Evolutionary conservation across 202 grass and related monocot genomes (phyloP).

Genomic region (Sporobolus alterniflorus): DNA sequence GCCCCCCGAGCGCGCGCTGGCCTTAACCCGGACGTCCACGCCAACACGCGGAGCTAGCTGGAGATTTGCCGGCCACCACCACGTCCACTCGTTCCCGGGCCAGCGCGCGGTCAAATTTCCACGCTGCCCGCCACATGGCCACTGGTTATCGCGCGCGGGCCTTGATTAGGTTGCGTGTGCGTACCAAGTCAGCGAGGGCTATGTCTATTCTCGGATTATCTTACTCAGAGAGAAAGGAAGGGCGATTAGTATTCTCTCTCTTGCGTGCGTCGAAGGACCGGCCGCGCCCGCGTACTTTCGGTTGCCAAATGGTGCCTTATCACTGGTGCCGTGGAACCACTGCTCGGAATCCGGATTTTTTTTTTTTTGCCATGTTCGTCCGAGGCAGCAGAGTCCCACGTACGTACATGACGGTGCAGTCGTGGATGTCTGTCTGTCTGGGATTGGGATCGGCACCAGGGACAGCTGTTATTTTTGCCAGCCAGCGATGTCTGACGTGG

Average conservation of each 20-base stretch:
- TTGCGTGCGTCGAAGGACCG: neutral
- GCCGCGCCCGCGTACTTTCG: neutral
- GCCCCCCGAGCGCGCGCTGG: neutral
- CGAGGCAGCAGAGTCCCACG: neutral
- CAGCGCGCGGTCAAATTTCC: conserved; percentile 7
- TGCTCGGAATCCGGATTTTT: neutral
- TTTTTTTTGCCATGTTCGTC: neutral
- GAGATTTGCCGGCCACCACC: conserved; percentile 27
- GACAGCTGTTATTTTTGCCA: neutral
- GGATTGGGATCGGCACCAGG: neutral
- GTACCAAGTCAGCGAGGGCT: neutral
- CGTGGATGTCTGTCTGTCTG: neutral
- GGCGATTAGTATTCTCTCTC: neutral
- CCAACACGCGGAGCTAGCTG: neutral
- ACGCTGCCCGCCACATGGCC: neutral
- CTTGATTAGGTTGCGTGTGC: neutral
- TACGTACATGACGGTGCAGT: neutral
- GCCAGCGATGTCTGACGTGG: conserved; percentile 12
- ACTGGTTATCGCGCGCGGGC: neutral
- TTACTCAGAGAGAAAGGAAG: neutral
- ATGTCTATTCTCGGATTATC: neutral
- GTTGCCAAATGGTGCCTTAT: neutral
- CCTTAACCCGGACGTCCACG: neutral
- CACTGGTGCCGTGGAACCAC: neutral
- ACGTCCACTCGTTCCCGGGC: neutral